These are phyloP conservation scores for Phoma sp. DNA, from an alignment of 2,329 filamentous ascomycete species.

Conservation along the genomic window DNA sequence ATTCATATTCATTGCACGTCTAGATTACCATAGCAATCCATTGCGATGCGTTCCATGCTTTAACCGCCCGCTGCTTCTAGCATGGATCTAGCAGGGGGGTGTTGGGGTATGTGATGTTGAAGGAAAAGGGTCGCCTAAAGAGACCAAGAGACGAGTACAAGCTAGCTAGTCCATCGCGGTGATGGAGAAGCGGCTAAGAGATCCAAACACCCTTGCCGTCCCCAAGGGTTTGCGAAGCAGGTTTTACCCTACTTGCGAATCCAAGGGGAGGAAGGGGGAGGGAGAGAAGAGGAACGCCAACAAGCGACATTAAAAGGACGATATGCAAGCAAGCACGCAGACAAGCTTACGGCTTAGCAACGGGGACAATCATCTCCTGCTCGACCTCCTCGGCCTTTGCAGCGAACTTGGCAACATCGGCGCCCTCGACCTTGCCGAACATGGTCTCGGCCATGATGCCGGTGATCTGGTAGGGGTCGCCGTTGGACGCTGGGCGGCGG, in stretches of 20 bases:
- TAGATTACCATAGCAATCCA: slow-evolving; percentile 19
- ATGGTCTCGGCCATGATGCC: slow-evolving; percentile 79
- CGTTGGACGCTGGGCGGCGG: slow-evolving; percentile 74
- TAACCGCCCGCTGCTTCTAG: slow-evolving; percentile 20
- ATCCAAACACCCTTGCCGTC: not conserved
- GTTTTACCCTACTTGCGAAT: not conserved
- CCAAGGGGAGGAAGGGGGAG: not conserved
- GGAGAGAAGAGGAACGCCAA: slow-evolving; percentile 10
- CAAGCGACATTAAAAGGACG: slow-evolving; percentile 8
- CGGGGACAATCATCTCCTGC: slow-evolving; percentile 42
- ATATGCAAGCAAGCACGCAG: too few relatives aligned
- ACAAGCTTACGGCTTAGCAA: slow-evolving; percentile 34
- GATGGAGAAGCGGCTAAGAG: slow-evolving; percentile 3
- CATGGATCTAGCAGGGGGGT: slow-evolving; percentile 23
- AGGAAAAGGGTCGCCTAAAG: slow-evolving; percentile 4
- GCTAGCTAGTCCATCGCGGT: not conserved
- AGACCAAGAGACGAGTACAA: not conserved
- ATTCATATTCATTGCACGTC: slow-evolving; percentile 16
- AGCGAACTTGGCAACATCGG: slow-evolving; percentile 53
- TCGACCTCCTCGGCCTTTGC: slow-evolving; percentile 43
- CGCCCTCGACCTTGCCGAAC: slow-evolving; percentile 58
- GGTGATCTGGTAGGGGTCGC: slow-evolving; percentile 83
- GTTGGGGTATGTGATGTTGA: slow-evolving; percentile 18
- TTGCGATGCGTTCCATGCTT: slow-evolving; percentile 14
- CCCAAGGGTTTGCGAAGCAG: not conserved